phyloP scores from a whole-genome alignment of 805 yeast genomes.

The Pichia deserticola region DNA sequence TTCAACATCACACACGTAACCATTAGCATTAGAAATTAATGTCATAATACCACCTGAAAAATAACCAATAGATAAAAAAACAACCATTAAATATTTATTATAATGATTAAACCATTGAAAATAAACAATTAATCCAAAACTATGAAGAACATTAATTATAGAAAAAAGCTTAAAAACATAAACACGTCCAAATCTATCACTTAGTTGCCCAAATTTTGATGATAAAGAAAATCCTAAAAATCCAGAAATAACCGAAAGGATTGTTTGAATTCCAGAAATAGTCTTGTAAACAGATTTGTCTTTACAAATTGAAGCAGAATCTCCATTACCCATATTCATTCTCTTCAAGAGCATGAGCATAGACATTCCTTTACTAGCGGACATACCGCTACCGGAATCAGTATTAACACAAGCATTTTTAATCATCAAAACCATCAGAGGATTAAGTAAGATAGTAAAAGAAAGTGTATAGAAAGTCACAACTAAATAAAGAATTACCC shows the following conservation, averaged over 20 bases:
- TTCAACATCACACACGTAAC: not conserved
- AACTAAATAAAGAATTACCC: too few relatives aligned
- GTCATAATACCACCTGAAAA: not conserved
- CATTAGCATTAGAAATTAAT: not conserved
- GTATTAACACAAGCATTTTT: not conserved
- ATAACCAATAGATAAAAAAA: not conserved
- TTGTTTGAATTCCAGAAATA: not conserved
- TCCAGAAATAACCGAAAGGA: not conserved
- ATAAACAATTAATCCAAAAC: not conserved
- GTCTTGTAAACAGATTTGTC: not conserved
- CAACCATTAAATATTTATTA: not conserved
- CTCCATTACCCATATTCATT: not conserved
- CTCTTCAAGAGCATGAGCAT: too few relatives aligned
- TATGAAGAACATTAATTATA: too few relatives aligned
- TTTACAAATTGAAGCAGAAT: not conserved
- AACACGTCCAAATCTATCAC: not conserved
- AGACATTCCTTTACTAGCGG: too few relatives aligned
- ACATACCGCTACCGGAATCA: too few relatives aligned
- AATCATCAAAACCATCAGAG: not conserved
- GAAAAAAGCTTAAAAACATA: too few relatives aligned
- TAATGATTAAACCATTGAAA: not conserved
- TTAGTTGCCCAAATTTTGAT: not conserved
- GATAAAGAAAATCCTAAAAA: not conserved
- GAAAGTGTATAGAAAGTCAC: not conserved
- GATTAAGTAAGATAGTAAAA: not conserved